Evolutionary conservation across 2,329 filamentous ascomycete genomes (phyloP).

Genomic region (Epicoccum sorghinum): DNA sequence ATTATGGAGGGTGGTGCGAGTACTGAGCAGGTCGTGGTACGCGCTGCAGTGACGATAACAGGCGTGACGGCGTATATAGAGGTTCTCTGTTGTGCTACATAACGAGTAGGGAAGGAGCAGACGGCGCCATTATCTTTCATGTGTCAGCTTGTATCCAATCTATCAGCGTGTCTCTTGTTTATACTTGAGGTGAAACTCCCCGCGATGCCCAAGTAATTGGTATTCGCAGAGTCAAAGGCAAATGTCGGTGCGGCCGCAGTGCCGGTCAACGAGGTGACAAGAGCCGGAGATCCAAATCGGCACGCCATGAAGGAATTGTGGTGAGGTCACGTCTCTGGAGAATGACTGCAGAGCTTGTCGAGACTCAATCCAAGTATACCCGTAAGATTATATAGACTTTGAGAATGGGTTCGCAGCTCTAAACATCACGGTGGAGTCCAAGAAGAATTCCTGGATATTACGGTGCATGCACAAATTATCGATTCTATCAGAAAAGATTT

Average conservation of each 20-base stretch:
- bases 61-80: conserved; percentile 26
- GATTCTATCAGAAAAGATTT: neutral
- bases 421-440: neutral
- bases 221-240: conserved; percentile 22
- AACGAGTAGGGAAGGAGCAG: conserved; percentile 27
- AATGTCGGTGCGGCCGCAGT: conserved; percentile 20
- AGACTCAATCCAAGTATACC: neutral
- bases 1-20: conserved; percentile 21
- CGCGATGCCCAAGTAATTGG: conserved; percentile 18
- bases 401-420: neutral
- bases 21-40: conserved; percentile 20
- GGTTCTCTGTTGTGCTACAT: conserved; percentile 14
- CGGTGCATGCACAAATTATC: conserved; percentile 4
- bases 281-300: conserved; percentile 24
- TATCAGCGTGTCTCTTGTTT: neutral
- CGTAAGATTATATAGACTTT: neutral
- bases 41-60: conserved; percentile 20
- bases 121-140: conserved; percentile 14
- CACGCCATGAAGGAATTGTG: conserved; percentile 16
- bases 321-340: neutral
- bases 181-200: conserved; percentile 22
- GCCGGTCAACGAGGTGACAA: conserved; percentile 20
- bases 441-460: neutral
- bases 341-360: neutral
- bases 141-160: neutral